Base-by-base conservation (phyloP, 208 protist species). In the Novymonas esmeraldas region DNA sequence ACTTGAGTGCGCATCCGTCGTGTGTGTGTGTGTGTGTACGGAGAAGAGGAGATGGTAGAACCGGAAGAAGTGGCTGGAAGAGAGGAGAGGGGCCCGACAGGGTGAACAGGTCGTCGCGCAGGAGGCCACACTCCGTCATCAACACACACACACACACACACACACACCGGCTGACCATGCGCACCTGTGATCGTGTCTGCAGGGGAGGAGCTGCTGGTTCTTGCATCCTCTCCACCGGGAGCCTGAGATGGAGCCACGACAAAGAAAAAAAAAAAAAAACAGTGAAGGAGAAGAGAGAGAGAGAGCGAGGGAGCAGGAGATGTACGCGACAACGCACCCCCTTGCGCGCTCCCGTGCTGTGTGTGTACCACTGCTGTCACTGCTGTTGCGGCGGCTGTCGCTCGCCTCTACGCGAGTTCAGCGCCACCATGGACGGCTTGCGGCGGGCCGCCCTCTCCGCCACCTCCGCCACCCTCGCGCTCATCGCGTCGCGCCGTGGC, bases 401-500 rank as follows among this genome's bases (percentile, higher is more conserved):
- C 48, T 14, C 0, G 0, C 38, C 29, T 13, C 22, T 28, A 6
- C 29, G 52, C 33, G 36, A 31, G 10, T 46, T 51, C 31, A 52
- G 34, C 2, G 49, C 24, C 29, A 61, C 42, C 24, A 66, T 48
- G 18, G 59, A 64, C 0, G 48, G 41, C 39, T 63, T 58, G 18
- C 50, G 26, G 36, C 26, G 67, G 31, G 41, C 22, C 13, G 26
- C 31, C n/a, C 20, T 4, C 42, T 11, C 20, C 55, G 20, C 20
- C n/a, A 6, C 7, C 55, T 60, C 29, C 34, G 31, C 5, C 44
- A 34, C 20, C 18, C 36, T 60, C 20, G 18, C 26, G 29, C 18
- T 28, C n/a, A 9, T n/a, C 14, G 34, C 41, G 10, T 38, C 33
- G 33, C 33, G 28, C 22, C n/a, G 2, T 5, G 36, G 16, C 22